Evolutionary conservation across 1,284 basidiomycete species (phyloP).

Genomic region (Heliocybe sulcata): DNA sequence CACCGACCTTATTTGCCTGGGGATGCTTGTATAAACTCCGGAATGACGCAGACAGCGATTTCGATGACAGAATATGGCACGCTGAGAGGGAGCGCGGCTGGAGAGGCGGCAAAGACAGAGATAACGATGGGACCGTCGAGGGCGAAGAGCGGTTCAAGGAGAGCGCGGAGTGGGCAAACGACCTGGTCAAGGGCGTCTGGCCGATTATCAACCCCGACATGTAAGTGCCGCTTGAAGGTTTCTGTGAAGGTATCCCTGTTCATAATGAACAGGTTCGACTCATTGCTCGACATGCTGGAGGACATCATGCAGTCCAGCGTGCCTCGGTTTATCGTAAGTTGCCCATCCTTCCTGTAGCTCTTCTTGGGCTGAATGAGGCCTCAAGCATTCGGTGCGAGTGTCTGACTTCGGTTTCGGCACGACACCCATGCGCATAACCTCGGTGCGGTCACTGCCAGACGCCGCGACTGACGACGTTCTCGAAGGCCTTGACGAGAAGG

Average conservation of each 20-base stretch:
- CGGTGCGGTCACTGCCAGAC: constrained; percentile 28
- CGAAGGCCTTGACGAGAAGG: constrained; percentile 14
- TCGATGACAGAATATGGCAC: constrained; percentile 27
- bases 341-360: not conserved
- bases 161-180: constrained; percentile 32
- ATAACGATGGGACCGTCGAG: constrained; percentile 21
- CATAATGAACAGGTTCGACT: constrained; percentile 18
- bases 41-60: constrained; percentile 20
- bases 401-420: constrained; percentile 26
- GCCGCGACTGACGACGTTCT: constrained; percentile 10
- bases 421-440: constrained; percentile 27
- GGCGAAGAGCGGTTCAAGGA: constrained; percentile 26
- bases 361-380: not conserved
- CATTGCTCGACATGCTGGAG: constrained; percentile 29
- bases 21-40: constrained; percentile 22
- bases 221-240: constrained; percentile 9
- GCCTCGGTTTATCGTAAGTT: constrained; percentile 26
- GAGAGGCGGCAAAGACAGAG: constrained; percentile 21
- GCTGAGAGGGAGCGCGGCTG: constrained; percentile 29
- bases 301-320: constrained; percentile 34
- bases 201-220: constrained; percentile 30
- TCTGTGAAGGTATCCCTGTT: not conserved
- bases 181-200: constrained; percentile 27
- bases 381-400: constrained; percentile 28
- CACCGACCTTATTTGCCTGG: constrained; percentile 21